phyloP scores from a whole-genome alignment of 1,139 yeast genomes.

The Taiozyma sp. region DNA sequence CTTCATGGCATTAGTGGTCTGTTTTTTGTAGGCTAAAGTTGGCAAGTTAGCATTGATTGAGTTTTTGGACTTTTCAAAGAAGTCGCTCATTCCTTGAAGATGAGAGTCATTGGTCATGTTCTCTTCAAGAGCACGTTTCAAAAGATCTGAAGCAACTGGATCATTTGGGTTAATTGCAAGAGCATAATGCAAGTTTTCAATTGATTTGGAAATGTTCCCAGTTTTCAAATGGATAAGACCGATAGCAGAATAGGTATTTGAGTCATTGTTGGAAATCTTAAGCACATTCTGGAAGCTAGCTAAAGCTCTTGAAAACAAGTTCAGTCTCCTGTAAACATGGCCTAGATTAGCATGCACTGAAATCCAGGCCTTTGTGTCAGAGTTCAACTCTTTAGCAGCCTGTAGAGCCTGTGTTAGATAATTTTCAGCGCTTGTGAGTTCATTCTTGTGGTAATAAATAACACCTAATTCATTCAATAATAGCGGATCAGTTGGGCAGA shows the following conservation, averaged over 20 bases:
- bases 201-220: slow-evolving; percentile 62
- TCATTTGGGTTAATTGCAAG: slow-evolving; percentile 77
- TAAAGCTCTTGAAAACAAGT: slow-evolving; percentile 61
- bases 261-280: slow-evolving; percentile 63
- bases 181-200: slow-evolving; percentile 76
- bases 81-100: slow-evolving; percentile 2
- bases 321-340: slow-evolving; percentile 77
- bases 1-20: slow-evolving; percentile 2
- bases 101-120: slow-evolving; percentile 31
- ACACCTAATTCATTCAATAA: slow-evolving; percentile 92
- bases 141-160: slow-evolving; percentile 77
- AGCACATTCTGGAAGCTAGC: slow-evolving; percentile 75
- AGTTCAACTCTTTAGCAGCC: slow-evolving; percentile 64
- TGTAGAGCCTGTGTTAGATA: slow-evolving; percentile 69
- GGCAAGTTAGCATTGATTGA: slow-evolving; percentile 7
- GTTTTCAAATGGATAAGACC: slow-evolving; percentile 77
- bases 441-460: slow-evolving; percentile 71
- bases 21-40: slow-evolving; percentile 12
- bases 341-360: slow-evolving; percentile 89
- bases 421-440: slow-evolving; percentile 63
- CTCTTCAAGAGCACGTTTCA: slow-evolving; percentile 75
- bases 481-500: slow-evolving; percentile 83
- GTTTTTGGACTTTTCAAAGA: slow-evolving; percentile 13
- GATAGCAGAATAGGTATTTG: slow-evolving; percentile 76
- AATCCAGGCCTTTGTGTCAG: slow-evolving; percentile 81